These are phyloP conservation scores for Aphanomyces euteiches DNA, from an alignment of 352 stramenopile genomes.

Conservation along the genomic window DNA sequence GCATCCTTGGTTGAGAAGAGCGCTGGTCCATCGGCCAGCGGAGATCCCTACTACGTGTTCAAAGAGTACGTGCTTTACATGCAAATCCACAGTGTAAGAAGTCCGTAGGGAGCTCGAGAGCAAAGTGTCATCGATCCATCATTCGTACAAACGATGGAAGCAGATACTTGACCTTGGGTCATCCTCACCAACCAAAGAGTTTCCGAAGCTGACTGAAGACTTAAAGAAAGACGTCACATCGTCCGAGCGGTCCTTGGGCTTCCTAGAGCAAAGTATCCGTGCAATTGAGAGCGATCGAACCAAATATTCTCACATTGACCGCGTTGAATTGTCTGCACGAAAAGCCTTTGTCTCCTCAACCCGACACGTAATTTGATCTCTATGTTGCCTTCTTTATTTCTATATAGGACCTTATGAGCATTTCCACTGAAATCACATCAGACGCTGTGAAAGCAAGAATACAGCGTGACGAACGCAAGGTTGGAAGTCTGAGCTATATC, in stretches of 20 bases:
- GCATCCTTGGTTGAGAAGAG: slow-evolving; percentile 15
- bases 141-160: slow-evolving; percentile 68
- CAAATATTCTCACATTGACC: slow-evolving; percentile 81
- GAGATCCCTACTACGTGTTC: slow-evolving; percentile 80
- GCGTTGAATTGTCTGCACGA: slow-evolving; percentile 59
- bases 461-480: slow-evolving; percentile 63
- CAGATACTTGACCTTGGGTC: slow-evolving; percentile 46
- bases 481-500: slow-evolving; percentile 46
- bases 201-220: slow-evolving; percentile 57
- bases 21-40: slow-evolving; percentile 39
- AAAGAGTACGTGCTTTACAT: slow-evolving; percentile 53
- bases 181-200: slow-evolving; percentile 44
- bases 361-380: slow-evolving; percentile 35
- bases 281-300: slow-evolving; percentile 73
- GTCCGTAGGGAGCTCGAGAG: slow-evolving; percentile 60
- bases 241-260: slow-evolving; percentile 73
- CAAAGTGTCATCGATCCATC: slow-evolving; percentile 69
- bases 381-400: not conserved
- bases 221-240: slow-evolving; percentile 49
- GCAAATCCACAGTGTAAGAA: not conserved
- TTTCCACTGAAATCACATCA: slow-evolving; percentile 55
- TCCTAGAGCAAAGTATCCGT: slow-evolving; percentile 78
- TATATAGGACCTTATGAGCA: slow-evolving; percentile 52
- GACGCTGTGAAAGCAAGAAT: slow-evolving; percentile 55
- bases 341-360: slow-evolving; percentile 64